A percentile compares a stretch with the other conserved stretches of the same genome.
Conservation (phyloP, 2,329 filamentous ascomycete species). For the Cytospora mali region DNA sequence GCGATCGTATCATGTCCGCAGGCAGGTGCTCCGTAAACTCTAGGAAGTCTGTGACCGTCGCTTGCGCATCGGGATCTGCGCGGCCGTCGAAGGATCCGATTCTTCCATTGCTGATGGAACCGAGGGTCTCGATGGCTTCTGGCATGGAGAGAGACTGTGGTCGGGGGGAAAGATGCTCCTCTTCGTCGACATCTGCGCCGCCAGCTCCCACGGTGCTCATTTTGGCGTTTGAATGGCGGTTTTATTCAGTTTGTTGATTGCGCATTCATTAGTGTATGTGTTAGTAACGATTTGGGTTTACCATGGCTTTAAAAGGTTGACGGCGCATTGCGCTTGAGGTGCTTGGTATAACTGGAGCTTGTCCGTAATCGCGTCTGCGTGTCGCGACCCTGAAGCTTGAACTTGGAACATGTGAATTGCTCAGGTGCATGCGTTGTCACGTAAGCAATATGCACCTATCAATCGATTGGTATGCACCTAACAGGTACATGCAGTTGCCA, state of each 20-base stretch:
- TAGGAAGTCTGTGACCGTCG: conserved; percentile 70
- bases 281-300: conserved; percentile 4
- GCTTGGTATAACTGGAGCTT: conserved; percentile 1
- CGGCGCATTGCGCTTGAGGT: conserved; percentile 16
- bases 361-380: neutral
- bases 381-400: neutral
- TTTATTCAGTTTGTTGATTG: neutral
- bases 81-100: conserved; percentile 53
- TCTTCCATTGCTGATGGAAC: conserved; percentile 38
- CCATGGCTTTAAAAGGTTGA: neutral
- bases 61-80: conserved; percentile 67
- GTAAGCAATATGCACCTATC: conserved; percentile 11
- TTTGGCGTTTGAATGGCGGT: neutral
- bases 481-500: neutral
- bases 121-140: conserved; percentile 37
- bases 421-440: neutral
- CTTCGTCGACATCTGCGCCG: conserved; percentile 34
- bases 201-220: conserved; percentile 31
- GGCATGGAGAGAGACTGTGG: conserved; percentile 40
- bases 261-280: neutral
- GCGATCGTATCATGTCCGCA: conserved; percentile 65
- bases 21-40: conserved; percentile 72
- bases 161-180: conserved; percentile 40
- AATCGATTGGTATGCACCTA: conserved; percentile 23
- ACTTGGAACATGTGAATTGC: conserved; percentile 11